Base-by-base conservation (phyloP, 805 yeast species). In the Nakazawaea populi region DNA sequence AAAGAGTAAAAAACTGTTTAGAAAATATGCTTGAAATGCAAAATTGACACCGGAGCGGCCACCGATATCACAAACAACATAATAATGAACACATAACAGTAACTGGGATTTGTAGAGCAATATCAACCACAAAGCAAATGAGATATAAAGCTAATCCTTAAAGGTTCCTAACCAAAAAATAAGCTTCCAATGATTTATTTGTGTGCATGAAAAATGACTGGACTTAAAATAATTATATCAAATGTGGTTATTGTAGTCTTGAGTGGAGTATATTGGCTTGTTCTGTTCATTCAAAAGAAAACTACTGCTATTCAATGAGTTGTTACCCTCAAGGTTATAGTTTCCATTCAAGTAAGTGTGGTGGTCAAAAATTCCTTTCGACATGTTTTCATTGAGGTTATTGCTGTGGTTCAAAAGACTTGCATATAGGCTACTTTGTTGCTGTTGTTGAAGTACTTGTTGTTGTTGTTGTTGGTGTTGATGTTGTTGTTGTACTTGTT, bases 381-480 rank as follows among this genome's bases (percentile, higher is more conserved):
- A 10, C 10, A 24, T 10, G 27, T 27, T 40, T 9, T 40, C 43
- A 40, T 40, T 40, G 31, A 11, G 18, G 14, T 40, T 40, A 24
- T 40, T 47, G n/a, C 40, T 34, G 24, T 47, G 51, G 29, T 36
- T 42, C 37, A 47, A 34, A 34, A 47, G 42, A 42, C 51, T 47
- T 3, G 51, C 10, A 14, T 47, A 47, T 10, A 47, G 35, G 8
- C 37, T 47, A 14, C n/a, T 42, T 3, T 42, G 45, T 29, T 29
- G 45, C 30, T 18, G 37, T 27, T 57, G 47, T 30, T 39, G 40
- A 45, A 47, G 51, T 37, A 43, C 51, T 18, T 51, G 49, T 10
- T 31, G 46, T 39, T 43, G 52, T 36, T 50, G 54, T 27, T 44
- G 55, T 40, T 47, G 54, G 14, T 40, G 51, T n/a, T 47, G 47